Evolutionary conservation across 768 basidiomycete genomes (phyloP).

Genomic region (Rhizopogon vesiculosus): DNA sequence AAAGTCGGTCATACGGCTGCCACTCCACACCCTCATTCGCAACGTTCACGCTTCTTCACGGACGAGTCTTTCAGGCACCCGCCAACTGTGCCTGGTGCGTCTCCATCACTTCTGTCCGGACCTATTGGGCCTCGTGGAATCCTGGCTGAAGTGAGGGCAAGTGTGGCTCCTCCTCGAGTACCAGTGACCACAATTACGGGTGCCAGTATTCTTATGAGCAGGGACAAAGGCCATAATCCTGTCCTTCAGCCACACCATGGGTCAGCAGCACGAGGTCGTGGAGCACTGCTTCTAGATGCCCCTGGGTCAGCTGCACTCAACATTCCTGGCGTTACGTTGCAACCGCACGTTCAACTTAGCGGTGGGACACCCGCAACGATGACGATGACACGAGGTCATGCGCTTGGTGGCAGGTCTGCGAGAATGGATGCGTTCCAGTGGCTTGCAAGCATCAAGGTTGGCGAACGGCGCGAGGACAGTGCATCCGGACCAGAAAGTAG

Average conservation of each 20-base stretch:
- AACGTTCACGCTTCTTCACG: slow-evolving; percentile 6
- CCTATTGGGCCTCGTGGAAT: slow-evolving; percentile 65
- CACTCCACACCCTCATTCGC: slow-evolving; percentile 15
- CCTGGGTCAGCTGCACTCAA: slow-evolving; percentile 28
- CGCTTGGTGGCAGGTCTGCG: slow-evolving; percentile 42
- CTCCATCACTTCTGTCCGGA: slow-evolving; percentile 51
- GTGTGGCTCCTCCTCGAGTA: slow-evolving; percentile 26
- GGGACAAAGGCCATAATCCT: slow-evolving; percentile 10
- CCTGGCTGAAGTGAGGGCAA: slow-evolving; percentile 66
- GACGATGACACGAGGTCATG: slow-evolving; percentile 46
- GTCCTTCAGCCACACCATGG: slow-evolving; percentile 29
- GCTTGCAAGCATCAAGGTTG: slow-evolving; percentile 71
- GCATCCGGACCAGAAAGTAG: slow-evolving; percentile 46
- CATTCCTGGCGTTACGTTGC: slow-evolving; percentile 2
- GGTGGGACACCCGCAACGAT: slow-evolving; percentile 18
- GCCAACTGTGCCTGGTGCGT: slow-evolving; percentile 32
- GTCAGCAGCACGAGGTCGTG: slow-evolving; percentile 28
- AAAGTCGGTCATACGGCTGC: slow-evolving; percentile 43
- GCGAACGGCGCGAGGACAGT: slow-evolving; percentile 49
- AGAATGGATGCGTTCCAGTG: slow-evolving; percentile 67
- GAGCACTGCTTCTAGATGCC: slow-evolving; percentile 20
- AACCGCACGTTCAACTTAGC: slow-evolving; percentile 8
- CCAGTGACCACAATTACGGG: slow-evolving; percentile 3
- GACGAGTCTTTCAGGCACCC: slow-evolving; percentile 52
- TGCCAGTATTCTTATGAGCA: background rate